Evolutionary conservation across 495 filamentous ascomycete species (phyloP).

Genomic region (Alectoria sarmentosa): DNA sequence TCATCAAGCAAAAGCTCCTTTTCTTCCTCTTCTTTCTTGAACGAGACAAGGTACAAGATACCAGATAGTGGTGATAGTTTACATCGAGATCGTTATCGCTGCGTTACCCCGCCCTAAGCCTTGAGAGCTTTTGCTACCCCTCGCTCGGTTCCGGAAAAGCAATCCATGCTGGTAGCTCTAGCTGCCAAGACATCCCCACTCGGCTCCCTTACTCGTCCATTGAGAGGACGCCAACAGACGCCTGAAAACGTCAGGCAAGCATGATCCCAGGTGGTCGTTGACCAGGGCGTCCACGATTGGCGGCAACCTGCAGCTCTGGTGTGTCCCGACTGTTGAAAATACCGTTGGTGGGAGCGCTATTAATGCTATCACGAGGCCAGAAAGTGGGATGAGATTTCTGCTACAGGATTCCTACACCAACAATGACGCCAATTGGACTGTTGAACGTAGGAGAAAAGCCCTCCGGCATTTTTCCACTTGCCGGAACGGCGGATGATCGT

Average conservation of each 20-base stretch:
- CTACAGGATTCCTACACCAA: background rate
- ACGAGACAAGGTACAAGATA: background rate
- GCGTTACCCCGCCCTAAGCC: constrained; percentile 5
- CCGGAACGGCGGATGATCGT: background rate
- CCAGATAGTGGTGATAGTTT: background rate
- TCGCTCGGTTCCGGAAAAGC: constrained; percentile 8
- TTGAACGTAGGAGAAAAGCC: background rate
- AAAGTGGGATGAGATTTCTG: background rate
- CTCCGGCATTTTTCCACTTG: background rate
- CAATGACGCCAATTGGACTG: too few species aligned
- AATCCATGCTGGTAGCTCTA: constrained; percentile 3
- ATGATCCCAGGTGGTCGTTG: background rate
- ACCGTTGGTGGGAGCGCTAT: constrained; percentile 11
- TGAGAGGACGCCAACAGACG: constrained; percentile 8
- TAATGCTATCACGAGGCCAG: constrained; percentile 8
- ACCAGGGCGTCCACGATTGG: constrained; percentile 5
- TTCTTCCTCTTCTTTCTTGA: background rate
- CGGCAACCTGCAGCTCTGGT: constrained; percentile 13
- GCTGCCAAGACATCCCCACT: constrained; percentile 10
- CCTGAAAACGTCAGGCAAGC: constrained; percentile 14
- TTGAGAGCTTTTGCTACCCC: constrained; percentile 4
- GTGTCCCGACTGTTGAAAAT: constrained; percentile 15
- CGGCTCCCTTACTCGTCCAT: constrained; percentile 18
- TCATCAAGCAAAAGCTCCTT: background rate
- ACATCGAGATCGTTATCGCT: constrained; percentile 8